Evolutionary conservation across 75 land plant species (phyloP), one percentile per base, ranked within the genome.

Genomic region (Adiantum capillusveneris): DNA sequence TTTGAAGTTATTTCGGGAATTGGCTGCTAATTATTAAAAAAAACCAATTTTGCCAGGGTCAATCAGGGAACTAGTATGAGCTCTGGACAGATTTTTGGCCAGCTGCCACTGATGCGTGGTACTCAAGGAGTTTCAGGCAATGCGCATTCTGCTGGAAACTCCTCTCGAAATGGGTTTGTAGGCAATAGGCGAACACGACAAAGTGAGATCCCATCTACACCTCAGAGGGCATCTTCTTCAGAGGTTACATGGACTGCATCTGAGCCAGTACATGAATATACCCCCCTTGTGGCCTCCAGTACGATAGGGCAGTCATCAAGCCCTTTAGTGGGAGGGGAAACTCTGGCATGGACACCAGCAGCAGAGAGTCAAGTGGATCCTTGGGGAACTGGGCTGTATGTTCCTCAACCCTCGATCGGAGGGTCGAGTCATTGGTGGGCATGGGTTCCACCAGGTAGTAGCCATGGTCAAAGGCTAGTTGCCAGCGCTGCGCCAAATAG

Each of bases 371-470:
- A 34, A 34, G 37, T 34, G 37, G 37, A 34, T 34, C 37, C 37
- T 34, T 34, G 37, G 37, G 22, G 12, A 2, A 46, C 18, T 46
- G 50, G 50, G 5, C 5, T 46, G 50, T 46, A 18, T 46, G 22
- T 21, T 18, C 50, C 50, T 46, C 50, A 46, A 21, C 22, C 50
- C 2, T 46, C 50, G 6, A 9, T 9, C 3, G 37, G 37, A 34
- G 37, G 37, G 37, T 46, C 50, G 14, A 46, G 50, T 17, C 50
- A 46, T 2, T 46, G 50, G 50, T 46, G 50, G 50, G 50, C 22
- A n/a, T 46, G 50, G 50, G 50, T 46, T 46, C 50, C 50, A 46
- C 17, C 18, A 18, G 50, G 22, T n/a, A 46, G 14, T 46, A 34
- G 9, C 37, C 3, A 9, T 34, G 37, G 7, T 34, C 50, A 46